Base-by-base conservation (phyloP, 495 filamentous ascomycete genomes). In the Penicillium chermesinum region DNA sequence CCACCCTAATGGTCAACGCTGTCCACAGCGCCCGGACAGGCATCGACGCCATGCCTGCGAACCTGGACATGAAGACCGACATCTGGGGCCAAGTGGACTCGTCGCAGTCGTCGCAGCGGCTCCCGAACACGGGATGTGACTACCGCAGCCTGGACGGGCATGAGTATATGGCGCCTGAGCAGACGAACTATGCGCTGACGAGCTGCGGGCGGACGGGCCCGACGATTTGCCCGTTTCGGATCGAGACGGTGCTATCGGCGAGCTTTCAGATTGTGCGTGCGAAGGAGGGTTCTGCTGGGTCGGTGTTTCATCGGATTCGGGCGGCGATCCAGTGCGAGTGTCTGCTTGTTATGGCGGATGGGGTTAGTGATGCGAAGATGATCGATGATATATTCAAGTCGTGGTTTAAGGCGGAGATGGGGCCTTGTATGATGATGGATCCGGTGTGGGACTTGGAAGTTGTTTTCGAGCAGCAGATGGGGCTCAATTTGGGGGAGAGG, bases 251-350 rank as follows among this genome's bases (percentile, higher is more conserved):
- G 57, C 34, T 51, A 12, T 60, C 59, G 19, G 64, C 70, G 9
- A 76, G 73, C 0, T 49, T 76, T 21, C 41, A 25, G 25, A 74
- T 76, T n/a, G 63, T 74, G 33, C 53, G 66, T 20, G 72, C 71
- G 5, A 55, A 53, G 40, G 59, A 60, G 40, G 73, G 78, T 25
- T 72, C 66, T 7, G 74, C 68, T 1, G 76, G 76, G 1, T 64
- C 78, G 50, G 71, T 76, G 10, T 71, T 74, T 49, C 75, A 76
- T 52, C 71, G 76, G 0, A 61, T 80, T 18, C 78, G 75, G 72
- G 76, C 71, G 0, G 69, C 68, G 6, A 69, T 76, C 50, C 77
- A 79, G 58, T 59, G 75, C 12, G 76, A 79, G 46, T 58, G 55
- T 16, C 39, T 79, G 41, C 55, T 63, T 33, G 64, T 76, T 1